These are phyloP conservation scores for Paramecium bursaria DNA, from an alignment of 73 alveolate genomes.

Conservation along the genomic window DNA sequence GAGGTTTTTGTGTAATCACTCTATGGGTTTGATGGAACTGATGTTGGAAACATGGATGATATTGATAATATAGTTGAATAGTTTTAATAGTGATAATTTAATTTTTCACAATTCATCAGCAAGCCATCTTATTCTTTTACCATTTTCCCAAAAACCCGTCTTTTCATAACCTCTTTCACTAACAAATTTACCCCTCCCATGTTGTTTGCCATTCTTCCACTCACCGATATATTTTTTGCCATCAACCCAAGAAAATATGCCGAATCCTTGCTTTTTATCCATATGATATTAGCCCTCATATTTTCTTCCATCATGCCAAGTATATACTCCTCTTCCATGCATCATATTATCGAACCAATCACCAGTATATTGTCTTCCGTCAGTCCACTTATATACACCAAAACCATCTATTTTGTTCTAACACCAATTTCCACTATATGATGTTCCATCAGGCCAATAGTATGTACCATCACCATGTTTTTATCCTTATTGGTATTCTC, in stretches of 20 bases:
- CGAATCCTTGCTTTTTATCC: constrained; percentile 65
- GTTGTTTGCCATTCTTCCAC: constrained; percentile 68
- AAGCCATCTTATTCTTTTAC: constrained; percentile 42
- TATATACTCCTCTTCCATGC: constrained; percentile 78
- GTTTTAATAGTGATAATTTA: too few species aligned
- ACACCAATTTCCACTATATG: constrained; percentile 73
- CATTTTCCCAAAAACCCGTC: constrained; percentile 55
- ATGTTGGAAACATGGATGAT: not conserved
- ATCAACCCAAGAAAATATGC: constrained; percentile 65
- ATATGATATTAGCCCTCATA: constrained; percentile 74
- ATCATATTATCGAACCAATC: constrained; percentile 78
- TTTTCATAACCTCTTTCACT: too few species aligned
- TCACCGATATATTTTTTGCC: constrained; percentile 58
- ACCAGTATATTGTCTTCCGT: constrained; percentile 76
- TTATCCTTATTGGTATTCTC: constrained; percentile 65
- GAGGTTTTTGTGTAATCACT: not conserved
- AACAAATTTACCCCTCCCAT: constrained; percentile 69
- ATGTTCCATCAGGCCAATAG: constrained; percentile 77
- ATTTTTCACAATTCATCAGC: too few species aligned
- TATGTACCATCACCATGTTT: constrained; percentile 72
- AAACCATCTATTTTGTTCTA: constrained; percentile 76
- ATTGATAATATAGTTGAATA: not conserved
- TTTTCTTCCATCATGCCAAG: constrained; percentile 78
- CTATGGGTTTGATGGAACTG: not conserved
- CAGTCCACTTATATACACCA: constrained; percentile 78